These are phyloP conservation scores for Colletotrichum musicola DNA, from an alignment of 2,329 filamentous ascomycete species.

Conservation along the genomic window DNA sequence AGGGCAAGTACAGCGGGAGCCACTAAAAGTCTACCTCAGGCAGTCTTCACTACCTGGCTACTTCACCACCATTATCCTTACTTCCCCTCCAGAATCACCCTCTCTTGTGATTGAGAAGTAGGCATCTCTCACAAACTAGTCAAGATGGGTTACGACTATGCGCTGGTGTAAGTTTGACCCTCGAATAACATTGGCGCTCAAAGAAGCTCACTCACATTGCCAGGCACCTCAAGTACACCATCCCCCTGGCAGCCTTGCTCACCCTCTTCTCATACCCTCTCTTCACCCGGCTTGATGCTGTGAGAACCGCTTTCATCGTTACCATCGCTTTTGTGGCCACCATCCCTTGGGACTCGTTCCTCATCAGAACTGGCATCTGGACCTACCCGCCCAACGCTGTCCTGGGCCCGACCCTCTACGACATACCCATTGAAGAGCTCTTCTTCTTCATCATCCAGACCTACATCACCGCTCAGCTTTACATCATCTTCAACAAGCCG, in stretches of 20 bases:
- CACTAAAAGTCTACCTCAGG: neutral
- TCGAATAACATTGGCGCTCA: too few species aligned
- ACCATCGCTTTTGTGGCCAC: conserved; percentile 75
- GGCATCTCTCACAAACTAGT: neutral
- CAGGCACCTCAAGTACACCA: conserved; percentile 76
- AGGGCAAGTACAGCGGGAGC: neutral
- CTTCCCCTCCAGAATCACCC: neutral
- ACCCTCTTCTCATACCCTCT: conserved; percentile 72
- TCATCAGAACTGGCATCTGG: conserved; percentile 77
- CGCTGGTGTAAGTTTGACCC: conserved; percentile 65
- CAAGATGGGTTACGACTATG: conserved; percentile 72
- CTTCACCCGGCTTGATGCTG: conserved; percentile 71
- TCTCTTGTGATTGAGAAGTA: neutral
- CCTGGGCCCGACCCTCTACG: conserved; percentile 70
- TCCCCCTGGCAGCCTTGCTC: conserved; percentile 71
- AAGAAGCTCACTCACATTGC: neutral
- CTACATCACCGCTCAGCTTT: conserved; percentile 77
- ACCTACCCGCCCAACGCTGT: conserved; percentile 76
- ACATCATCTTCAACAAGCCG: conserved; percentile 75
- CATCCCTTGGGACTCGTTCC: conserved; percentile 82
- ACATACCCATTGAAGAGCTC: conserved; percentile 78
- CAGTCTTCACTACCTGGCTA: neutral
- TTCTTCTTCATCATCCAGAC: conserved; percentile 86
- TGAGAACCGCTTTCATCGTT: conserved; percentile 72
- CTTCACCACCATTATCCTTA: neutral